A percentile compares a stretch with the other conserved stretches of the same genome.
These are phyloP conservation scores for Curvularia lunata DNA, from an alignment of 2,329 filamentous ascomycete genomes.

Conservation along the genomic window DNA sequence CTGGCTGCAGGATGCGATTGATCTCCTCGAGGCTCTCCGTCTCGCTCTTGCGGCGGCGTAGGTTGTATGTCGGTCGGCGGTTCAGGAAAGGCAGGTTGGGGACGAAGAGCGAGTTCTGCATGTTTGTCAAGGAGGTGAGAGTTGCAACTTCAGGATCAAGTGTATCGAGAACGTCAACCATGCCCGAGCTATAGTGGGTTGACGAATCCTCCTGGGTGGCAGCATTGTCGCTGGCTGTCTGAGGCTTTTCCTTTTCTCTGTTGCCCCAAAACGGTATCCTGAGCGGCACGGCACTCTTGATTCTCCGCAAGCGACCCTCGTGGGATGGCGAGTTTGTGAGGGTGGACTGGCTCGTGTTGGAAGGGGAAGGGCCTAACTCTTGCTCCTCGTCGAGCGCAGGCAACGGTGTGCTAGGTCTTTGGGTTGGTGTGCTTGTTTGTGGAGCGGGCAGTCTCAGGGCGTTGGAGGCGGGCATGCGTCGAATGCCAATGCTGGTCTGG, in stretches of 20 bases:
- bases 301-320: conserved; percentile 35
- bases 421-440: conserved; percentile 29
- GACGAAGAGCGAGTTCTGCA: conserved; percentile 88
- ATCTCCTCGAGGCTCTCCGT: conserved; percentile 42
- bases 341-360: conserved; percentile 26
- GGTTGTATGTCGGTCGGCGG: conserved; percentile 76
- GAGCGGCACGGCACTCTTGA: conserved; percentile 38
- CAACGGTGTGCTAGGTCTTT: conserved; percentile 35
- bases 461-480: conserved; percentile 40
- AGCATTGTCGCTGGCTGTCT: background rate
- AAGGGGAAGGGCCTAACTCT: conserved; percentile 30
- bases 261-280: conserved; percentile 38
- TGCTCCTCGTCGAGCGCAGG: conserved; percentile 39
- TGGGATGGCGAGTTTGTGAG: conserved; percentile 17
- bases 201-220: conserved; percentile 13
- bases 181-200: conserved; percentile 63
- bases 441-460: conserved; percentile 31
- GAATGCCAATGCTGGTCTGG: conserved; percentile 47
- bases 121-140: conserved; percentile 82
- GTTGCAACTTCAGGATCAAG: conserved; percentile 84
- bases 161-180: conserved; percentile 72
- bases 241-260: conserved; percentile 21
- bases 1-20: conserved; percentile 34
- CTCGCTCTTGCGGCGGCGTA: conserved; percentile 61
- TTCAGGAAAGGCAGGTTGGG: conserved; percentile 83